Evolutionary conservation across 306 rosid species (phyloP).

Genomic region (Lablab purpureus): DNA sequence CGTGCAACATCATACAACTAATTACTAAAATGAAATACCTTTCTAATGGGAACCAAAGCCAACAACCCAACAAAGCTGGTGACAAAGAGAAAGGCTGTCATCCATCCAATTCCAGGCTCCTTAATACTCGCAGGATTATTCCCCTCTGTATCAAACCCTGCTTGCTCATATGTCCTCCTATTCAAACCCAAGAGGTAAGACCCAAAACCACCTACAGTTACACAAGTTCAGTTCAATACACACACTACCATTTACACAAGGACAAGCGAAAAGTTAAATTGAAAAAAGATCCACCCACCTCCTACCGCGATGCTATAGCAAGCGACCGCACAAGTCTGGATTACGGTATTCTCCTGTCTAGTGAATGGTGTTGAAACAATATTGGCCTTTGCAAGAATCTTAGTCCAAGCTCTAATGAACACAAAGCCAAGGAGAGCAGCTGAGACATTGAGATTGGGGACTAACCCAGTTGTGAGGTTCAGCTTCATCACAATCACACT

Average conservation of each 20-base stretch:
- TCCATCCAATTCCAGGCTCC: conserved; percentile 95
- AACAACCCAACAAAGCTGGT: conserved; percentile 92
- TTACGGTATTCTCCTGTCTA: conserved; percentile 89
- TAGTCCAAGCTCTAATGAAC: conserved; percentile 82
- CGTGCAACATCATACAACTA: conserved; percentile 23
- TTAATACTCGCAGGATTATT: conserved; percentile 81
- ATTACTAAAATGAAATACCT: conserved; percentile 55
- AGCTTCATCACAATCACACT: conserved; percentile 92
- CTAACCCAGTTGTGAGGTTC: conserved; percentile 94
- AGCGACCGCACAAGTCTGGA: conserved; percentile 97
- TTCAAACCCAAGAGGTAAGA: conserved; percentile 91
- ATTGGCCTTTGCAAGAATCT: conserved; percentile 78
- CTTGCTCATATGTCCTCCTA: conserved; percentile 81
- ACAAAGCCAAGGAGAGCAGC: conserved; percentile 98
- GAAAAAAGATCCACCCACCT: conserved; percentile 61
- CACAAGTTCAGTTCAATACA: conserved; percentile 22
- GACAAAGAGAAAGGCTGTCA: conserved; percentile 90
- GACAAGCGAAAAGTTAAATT: neutral
- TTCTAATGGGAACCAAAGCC: conserved; percentile 94
- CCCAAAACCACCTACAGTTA: conserved; percentile 91
- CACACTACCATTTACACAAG: neutral
- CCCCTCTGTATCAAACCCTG: conserved; percentile 80
- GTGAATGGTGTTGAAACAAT: conserved; percentile 83
- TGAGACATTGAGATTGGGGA: conserved; percentile 95
- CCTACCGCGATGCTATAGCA: conserved; percentile 95